Evolutionary conservation across 768 basidiomycete species (phyloP).

Genomic region (Saitozyma podzolica): DNA sequence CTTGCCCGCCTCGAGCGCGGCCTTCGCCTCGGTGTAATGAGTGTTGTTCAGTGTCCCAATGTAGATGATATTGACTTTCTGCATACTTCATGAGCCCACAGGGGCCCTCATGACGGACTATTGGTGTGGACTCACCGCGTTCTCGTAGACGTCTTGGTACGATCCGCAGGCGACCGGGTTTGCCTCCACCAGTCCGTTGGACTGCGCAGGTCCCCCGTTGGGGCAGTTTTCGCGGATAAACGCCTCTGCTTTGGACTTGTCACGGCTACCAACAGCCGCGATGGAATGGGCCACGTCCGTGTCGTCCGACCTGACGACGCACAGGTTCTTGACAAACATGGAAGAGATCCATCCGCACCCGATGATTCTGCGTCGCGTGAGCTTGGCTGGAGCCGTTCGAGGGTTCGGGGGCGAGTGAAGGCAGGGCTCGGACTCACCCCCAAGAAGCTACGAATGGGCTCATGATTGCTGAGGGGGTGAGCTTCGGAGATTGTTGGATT

Average conservation of each 20-base stretch:
- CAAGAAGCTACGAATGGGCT: too few relatives aligned
- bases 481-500: too few relatives aligned
- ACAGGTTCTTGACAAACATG: slow-evolving; percentile 40
- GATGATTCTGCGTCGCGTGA: slow-evolving; percentile 5
- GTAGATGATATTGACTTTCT: slow-evolving; percentile 52
- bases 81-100: not conserved
- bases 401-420: too few relatives aligned
- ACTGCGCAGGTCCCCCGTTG: slow-evolving; percentile 36
- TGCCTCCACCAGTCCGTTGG: slow-evolving; percentile 28
- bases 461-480: too few relatives aligned
- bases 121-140: slow-evolving; percentile 14
- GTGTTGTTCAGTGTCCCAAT: slow-evolving; percentile 49
- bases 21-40: slow-evolving; percentile 46
- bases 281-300: slow-evolving; percentile 46
- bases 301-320: slow-evolving; percentile 23
- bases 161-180: slow-evolving; percentile 34
- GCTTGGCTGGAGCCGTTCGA: too few relatives aligned
- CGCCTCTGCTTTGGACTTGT: slow-evolving; percentile 32
- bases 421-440: too few relatives aligned
- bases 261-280: slow-evolving; percentile 44
- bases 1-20: slow-evolving; percentile 48
- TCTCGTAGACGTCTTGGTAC: slow-evolving; percentile 45
- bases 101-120: not conserved
- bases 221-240: slow-evolving; percentile 42
- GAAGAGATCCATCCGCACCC: slow-evolving; percentile 44